Evolutionary conservation across 2,329 filamentous ascomycete species (phyloP), one percentile per base, ranked within the genome.

Genomic region (Penicillium corylophilum): DNA sequence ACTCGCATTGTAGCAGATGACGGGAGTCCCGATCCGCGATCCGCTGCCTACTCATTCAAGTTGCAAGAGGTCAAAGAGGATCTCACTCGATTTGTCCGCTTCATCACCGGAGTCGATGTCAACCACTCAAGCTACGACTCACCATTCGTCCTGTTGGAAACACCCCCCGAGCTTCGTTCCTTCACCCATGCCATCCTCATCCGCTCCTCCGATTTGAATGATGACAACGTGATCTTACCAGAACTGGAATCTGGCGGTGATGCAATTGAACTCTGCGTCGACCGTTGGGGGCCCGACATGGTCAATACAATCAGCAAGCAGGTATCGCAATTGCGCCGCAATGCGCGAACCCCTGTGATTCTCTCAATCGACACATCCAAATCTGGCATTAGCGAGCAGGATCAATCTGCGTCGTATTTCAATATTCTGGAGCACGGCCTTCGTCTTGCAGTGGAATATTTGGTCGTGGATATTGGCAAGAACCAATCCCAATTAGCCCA

Each of bases 261-360:
- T 69, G 81, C 79, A 20, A 78, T 85, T 38, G 83, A 85, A 61
- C 70, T 85, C 3, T 80, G 82, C 51, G 77, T 86, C 44, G 82
- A 86, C 66, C 74, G 74, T 40, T 84, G 82, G 80, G 74, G 76
- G 7, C 67, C 75, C 22, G 75, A 79, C 47, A 68, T 82, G 52
- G 64, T 77, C 24, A 76, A 74, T 47, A 64, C 77, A 8, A 72
- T 85, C 55, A 79, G 79, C 38, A 78, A 78, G 41, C 78, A 84
- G 56, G 77, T 86, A 3, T 79, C 82, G 13, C 70, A 80, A 29
- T 78, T 85, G 45, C 77, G 83, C 53, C 77, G 83, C 56, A 79
- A 79, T 51, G 66, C 84, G 31, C 75, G 77, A 29, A 66, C 81
- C 5, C 82, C 83, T 2, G 79, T 85, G 31, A 79, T 85, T 45